A percentile compares a stretch with the other conserved stretches of the same genome.
These are phyloP conservation scores for Fusarium temperatum DNA, from an alignment of 2,329 filamentous ascomycete species.

Conservation along the genomic window DNA sequence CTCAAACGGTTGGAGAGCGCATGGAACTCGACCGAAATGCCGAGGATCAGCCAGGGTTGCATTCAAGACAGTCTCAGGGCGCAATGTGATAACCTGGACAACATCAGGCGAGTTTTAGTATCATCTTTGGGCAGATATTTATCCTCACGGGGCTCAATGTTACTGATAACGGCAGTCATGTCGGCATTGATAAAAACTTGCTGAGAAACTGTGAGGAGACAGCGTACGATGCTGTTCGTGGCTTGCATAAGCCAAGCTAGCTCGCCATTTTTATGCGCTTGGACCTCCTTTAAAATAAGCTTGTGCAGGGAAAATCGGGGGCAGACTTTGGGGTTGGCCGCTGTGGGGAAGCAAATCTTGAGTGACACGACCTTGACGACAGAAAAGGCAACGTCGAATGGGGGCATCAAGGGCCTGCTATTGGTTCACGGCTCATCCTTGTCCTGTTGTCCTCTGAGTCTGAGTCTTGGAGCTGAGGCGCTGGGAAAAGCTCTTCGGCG, in stretches of 20 bases:
- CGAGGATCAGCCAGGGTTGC: constrained; percentile 1
- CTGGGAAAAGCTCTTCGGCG: not conserved
- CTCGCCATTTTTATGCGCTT: not conserved
- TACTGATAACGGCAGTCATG: not conserved
- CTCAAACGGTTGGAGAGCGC: constrained; percentile 3
- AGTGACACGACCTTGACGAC: not conserved
- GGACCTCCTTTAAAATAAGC: constrained; percentile 10
- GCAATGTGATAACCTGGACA: not conserved
- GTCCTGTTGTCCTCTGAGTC: not conserved
- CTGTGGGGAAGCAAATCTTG: constrained; percentile 15
- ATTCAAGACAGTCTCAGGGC: not conserved
- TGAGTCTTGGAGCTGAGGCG: not conserved
- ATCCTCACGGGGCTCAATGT: not conserved
- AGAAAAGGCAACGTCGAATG: not conserved
- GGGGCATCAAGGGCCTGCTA: not conserved
- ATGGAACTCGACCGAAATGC: constrained; percentile 5
- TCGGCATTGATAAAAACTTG: not conserved
- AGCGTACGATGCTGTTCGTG: not conserved
- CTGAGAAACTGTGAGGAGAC: not conserved
- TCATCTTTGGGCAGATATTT: not conserved
- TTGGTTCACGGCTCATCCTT: not conserved
- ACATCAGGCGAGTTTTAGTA: not conserved
- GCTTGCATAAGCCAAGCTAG: constrained; percentile 5
- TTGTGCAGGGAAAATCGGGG: constrained; percentile 10
- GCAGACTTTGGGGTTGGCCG: constrained; percentile 13